A percentile compares a stretch with the other conserved stretches of the same genome.
phyloP scores from a whole-genome alignment of 176 grass and related monocot genomes.

The Miscanthus lutarioriparius region DNA sequence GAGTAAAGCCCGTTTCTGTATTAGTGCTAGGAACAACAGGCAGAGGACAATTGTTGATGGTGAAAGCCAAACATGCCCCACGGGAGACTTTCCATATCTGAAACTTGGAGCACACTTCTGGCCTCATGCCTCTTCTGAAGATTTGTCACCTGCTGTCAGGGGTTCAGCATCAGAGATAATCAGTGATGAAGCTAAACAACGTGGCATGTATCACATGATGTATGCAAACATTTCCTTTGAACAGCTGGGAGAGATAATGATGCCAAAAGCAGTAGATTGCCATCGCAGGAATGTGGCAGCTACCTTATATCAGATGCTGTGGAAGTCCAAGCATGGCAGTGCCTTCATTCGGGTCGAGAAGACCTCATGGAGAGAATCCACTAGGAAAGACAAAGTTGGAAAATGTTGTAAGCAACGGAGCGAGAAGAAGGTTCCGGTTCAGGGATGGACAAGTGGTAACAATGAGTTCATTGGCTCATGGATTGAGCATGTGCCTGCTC shows the following conservation, averaged over 20 bases:
- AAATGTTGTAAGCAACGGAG: background rate
- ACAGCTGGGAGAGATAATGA: background rate
- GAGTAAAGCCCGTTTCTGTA: too few relatives aligned
- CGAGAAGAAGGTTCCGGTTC: background rate
- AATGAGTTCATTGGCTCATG: background rate
- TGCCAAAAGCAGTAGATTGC: background rate
- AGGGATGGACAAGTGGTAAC: background rate
- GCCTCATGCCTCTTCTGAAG: background rate
- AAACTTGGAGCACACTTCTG: background rate
- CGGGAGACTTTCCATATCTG: background rate
- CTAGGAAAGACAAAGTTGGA: too few relatives aligned
- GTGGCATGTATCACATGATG: background rate
- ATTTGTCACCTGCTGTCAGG: background rate
- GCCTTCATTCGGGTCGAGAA: background rate
- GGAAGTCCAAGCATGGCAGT: background rate
- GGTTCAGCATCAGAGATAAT: background rate
- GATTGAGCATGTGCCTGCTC: background rate
- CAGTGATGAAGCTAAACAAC: background rate
- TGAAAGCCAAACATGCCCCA: background rate
- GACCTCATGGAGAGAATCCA: background rate
- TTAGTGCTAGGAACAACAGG: too few relatives aligned
- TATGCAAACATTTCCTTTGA: background rate
- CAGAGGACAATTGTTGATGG: background rate
- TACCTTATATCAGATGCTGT: background rate
- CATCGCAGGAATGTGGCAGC: background rate